These are phyloP conservation scores for Aspergillus candidus DNA, from an alignment of 2,329 filamentous ascomycete species.

Conservation along the genomic window DNA sequence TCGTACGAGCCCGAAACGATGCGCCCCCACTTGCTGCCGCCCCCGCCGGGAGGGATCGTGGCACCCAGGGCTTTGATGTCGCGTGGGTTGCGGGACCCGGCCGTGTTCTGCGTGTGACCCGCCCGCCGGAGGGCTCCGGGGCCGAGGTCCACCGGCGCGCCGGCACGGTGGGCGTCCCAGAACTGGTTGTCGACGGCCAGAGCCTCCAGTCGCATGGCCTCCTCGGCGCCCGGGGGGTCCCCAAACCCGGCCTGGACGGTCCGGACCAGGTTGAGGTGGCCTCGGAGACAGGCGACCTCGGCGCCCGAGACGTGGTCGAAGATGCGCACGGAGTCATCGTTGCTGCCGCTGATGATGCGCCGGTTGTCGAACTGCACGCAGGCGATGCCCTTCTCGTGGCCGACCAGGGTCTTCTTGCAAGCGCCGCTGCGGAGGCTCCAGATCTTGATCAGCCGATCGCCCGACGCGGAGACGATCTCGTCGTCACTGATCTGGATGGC, in stretches of 20 bases:
- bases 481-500: slow-evolving; percentile 83
- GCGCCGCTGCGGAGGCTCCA: slow-evolving; percentile 82
- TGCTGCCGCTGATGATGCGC: slow-evolving; percentile 90
- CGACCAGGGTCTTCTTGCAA: slow-evolving; percentile 71
- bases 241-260: slow-evolving; percentile 95
- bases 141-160: slow-evolving; percentile 33
- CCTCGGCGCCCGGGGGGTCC: slow-evolving; percentile 72
- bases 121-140: slow-evolving; percentile 46
- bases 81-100: slow-evolving; percentile 67
- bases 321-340: slow-evolving; percentile 91
- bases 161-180: slow-evolving; percentile 51
- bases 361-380: slow-evolving; percentile 95
- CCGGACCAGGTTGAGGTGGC: slow-evolving; percentile 78
- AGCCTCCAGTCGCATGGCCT: slow-evolving; percentile 68
- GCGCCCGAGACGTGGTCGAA: slow-evolving; percentile 82
- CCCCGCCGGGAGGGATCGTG: slow-evolving; percentile 83
- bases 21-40: slow-evolving; percentile 81
- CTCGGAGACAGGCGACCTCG: slow-evolving; percentile 80
- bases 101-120: slow-evolving; percentile 51
- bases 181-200: slow-evolving; percentile 67
- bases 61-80: slow-evolving; percentile 72
- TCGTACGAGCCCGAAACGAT: slow-evolving; percentile 98
- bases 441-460: slow-evolving; percentile 86
- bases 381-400: slow-evolving; percentile 91
- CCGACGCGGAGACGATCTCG: slow-evolving; percentile 89